These are phyloP conservation scores for Fallopia convolvulus DNA, from an alignment of 148 eudicot species.

Conservation along the genomic window DNA sequence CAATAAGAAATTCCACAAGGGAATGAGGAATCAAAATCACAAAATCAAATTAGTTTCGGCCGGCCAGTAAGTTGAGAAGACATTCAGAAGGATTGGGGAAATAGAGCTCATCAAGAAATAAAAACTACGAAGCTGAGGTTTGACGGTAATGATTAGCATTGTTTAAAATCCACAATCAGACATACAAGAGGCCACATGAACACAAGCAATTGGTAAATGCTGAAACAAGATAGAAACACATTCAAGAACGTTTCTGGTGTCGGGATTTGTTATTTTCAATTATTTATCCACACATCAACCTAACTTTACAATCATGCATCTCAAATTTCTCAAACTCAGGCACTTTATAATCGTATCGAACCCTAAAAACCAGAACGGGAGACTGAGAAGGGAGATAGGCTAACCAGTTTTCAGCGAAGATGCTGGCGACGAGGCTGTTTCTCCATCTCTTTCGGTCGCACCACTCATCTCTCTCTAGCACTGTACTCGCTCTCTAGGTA, in stretches of 20 bases:
- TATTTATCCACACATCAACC: neutral
- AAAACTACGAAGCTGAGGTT: neutral
- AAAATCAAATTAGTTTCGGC: neutral
- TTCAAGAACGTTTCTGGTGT: neutral
- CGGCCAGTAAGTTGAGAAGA: neutral
- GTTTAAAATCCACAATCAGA: neutral
- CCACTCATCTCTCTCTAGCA: neutral
- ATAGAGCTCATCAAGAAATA: neutral
- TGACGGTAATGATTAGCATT: neutral
- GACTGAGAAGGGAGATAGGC: neutral
- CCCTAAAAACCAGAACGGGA: neutral
- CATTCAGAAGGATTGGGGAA: neutral
- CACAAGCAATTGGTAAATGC: neutral
- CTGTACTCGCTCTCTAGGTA: too few relatives aligned
- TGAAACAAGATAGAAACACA: neutral
- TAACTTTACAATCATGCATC: neutral
- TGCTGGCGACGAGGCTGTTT: neutral
- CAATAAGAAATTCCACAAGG: neutral
- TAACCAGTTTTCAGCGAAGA: conserved; percentile 6
- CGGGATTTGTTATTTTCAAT: neutral
- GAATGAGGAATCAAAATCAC: neutral
- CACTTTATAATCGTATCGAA: neutral
- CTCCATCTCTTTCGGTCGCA: neutral
- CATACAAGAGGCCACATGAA: neutral
- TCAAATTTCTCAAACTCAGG: neutral